Conservation (phyloP, 495 filamentous ascomycete genomes). For the Talaromyces trachyspermus region DNA sequence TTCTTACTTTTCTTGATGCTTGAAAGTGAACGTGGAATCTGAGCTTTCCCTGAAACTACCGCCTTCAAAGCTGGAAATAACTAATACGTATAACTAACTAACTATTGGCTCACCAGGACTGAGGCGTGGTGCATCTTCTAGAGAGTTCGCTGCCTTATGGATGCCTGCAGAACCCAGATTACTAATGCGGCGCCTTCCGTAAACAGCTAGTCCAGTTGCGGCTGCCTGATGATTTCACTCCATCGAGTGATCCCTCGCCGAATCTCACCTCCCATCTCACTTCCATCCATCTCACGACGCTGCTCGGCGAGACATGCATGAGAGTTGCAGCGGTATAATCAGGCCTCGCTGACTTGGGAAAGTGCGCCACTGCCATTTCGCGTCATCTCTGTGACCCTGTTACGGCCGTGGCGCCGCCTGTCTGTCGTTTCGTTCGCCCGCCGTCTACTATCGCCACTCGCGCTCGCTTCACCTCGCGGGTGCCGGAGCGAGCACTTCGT, state of each 20-base stretch:
- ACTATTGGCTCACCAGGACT: too few relatives aligned
- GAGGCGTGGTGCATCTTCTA: too few relatives aligned
- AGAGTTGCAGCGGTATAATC: slow-evolving; percentile 3
- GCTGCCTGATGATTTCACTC: not conserved
- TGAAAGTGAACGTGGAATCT: too few relatives aligned
- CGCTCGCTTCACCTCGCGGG: not conserved
- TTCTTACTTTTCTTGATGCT: too few relatives aligned
- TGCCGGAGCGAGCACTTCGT: slow-evolving; percentile 8
- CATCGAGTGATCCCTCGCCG: not conserved
- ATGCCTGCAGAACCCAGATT: not conserved
- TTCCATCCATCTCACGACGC: not conserved
- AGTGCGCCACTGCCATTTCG: slow-evolving; percentile 7
- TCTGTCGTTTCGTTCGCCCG: not conserved
- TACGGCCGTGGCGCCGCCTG: slow-evolving; percentile 7
- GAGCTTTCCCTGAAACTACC: too few relatives aligned
- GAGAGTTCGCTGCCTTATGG: too few relatives aligned
- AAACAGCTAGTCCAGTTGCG: not conserved
- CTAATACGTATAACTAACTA: too few relatives aligned
- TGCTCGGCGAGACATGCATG: slow-evolving; percentile 7
- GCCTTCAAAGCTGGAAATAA: too few relatives aligned
- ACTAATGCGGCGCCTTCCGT: not conserved
- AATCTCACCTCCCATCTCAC: slow-evolving; percentile 1
- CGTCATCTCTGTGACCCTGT: slow-evolving; percentile 1
- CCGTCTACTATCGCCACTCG: slow-evolving; percentile 1
- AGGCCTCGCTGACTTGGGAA: slow-evolving; percentile 9